phyloP scores from a whole-genome alignment of 2,329 filamentous ascomycete species.

The Exophiala calicioides region DNA sequence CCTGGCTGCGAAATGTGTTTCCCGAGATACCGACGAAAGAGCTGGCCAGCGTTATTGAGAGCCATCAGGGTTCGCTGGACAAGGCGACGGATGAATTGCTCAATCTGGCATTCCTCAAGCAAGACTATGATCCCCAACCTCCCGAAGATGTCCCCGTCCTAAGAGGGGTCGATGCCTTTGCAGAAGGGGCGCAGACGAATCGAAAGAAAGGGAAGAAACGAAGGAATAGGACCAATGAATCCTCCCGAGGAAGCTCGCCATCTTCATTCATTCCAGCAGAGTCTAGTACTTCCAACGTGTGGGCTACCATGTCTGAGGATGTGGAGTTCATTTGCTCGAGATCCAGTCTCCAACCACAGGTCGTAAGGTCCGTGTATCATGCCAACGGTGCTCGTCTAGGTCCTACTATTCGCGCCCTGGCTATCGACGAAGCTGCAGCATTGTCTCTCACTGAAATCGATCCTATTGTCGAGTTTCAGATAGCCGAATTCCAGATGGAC shows the following conservation, averaged over 20 bases:
- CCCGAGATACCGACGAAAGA: constrained; percentile 55
- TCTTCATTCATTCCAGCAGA: constrained; percentile 27
- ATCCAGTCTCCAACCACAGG: constrained; percentile 46
- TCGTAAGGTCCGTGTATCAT: constrained; percentile 61
- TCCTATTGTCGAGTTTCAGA: constrained; percentile 48
- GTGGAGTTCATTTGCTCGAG: constrained; percentile 62
- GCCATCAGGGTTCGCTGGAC: constrained; percentile 64
- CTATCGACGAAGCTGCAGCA: constrained; percentile 49
- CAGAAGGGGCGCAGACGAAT: constrained; percentile 52
- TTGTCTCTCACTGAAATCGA: constrained; percentile 43
- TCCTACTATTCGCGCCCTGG: constrained; percentile 57
- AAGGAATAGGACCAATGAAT: constrained; percentile 27
- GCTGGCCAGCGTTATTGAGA: constrained; percentile 17
- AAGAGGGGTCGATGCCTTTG: constrained; percentile 84
- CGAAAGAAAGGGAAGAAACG: constrained; percentile 35
- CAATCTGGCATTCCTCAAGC: constrained; percentile 74
- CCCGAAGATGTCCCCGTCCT: constrained; percentile 46
- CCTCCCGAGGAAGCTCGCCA: constrained; percentile 31
- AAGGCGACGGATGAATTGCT: constrained; percentile 77
- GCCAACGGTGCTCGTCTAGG: constrained; percentile 57
- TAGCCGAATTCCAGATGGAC: constrained; percentile 55
- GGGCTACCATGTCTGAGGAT: constrained; percentile 59
- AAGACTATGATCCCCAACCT: constrained; percentile 58
- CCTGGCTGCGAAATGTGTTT: constrained; percentile 69
- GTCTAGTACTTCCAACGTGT: constrained; percentile 51